Conservation (phyloP, 192 early-diverging fungal genomes). For the Phlyctochytrium bullatum region DNA sequence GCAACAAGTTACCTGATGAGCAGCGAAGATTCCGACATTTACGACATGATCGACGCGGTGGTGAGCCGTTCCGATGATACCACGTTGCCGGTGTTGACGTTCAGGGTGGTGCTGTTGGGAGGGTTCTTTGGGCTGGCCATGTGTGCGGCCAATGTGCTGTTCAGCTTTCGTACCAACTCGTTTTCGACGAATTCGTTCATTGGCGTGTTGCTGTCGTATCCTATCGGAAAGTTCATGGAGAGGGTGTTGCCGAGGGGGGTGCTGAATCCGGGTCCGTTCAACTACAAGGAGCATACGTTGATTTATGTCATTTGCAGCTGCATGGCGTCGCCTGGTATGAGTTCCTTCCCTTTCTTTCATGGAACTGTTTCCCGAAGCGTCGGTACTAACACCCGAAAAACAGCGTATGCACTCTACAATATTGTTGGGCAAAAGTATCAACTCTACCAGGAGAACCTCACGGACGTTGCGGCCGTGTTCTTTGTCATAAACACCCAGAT, state of each 20-base stretch:
- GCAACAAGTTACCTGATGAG: too few relatives aligned
- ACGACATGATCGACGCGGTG: constrained; percentile 11
- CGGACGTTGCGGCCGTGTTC: not conserved
- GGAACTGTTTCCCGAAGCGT: not conserved
- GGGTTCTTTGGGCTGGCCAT: constrained; percentile 22
- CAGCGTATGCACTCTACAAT: constrained; percentile 5
- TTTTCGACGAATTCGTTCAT: constrained; percentile 67
- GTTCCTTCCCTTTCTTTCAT: not conserved
- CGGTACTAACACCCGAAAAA: not conserved
- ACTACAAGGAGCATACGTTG: constrained; percentile 53
- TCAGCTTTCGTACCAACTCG: constrained; percentile 83
- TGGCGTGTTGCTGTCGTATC: constrained; percentile 73
- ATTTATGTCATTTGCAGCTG: constrained; percentile 28
- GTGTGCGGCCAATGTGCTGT: constrained; percentile 47
- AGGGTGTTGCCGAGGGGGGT: constrained; percentile 47
- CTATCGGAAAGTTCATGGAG: constrained; percentile 63
- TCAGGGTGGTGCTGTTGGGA: constrained; percentile 44
- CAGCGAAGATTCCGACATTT: not conserved
- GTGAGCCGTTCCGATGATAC: constrained; percentile 40
- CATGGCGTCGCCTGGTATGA: constrained; percentile 1
- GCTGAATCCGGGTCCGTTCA: constrained; percentile 55
- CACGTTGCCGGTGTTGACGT: constrained; percentile 41
- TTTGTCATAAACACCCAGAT: constrained; percentile 44
- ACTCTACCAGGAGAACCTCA: constrained; percentile 8
- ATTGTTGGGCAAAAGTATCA: constrained; percentile 7